These are phyloP conservation scores for Ceriops decandra DNA, from an alignment of 345 rosid genomes.

Conservation along the genomic window DNA sequence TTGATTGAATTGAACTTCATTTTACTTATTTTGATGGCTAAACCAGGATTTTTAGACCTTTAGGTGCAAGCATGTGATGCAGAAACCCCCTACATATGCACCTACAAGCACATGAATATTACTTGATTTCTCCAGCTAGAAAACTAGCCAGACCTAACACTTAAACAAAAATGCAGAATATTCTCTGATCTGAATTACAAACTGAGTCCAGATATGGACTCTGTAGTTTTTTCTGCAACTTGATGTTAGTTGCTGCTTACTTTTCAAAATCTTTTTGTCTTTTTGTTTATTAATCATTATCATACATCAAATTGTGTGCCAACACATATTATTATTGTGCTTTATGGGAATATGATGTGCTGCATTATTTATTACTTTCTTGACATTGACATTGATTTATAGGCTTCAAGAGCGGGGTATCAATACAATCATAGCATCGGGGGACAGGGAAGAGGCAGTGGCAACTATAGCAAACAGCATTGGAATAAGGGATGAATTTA, in stretches of 20 bases:
- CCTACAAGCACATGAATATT: no score
- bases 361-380: slow-evolving; percentile 11
- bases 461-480: slow-evolving; percentile 68
- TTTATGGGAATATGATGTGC: slow-evolving; percentile 5
- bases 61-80: no score
- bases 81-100: no score
- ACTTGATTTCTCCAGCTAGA: no score
- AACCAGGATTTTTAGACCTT: no score
- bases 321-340: no score
- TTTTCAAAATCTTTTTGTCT: neutral
- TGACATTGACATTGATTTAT: slow-evolving; percentile 17
- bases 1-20: neutral
- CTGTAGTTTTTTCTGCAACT: neutral
- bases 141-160: neutral
- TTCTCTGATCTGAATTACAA: neutral
- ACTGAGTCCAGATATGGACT: neutral
- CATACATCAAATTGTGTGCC: no score
- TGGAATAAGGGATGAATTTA: slow-evolving; percentile 56
- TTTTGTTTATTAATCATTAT: neutral
- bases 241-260: neutral
- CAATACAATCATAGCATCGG: slow-evolving; percentile 77
- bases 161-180: neutral
- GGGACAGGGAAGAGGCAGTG: slow-evolving; percentile 98
- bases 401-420: slow-evolving; percentile 84
- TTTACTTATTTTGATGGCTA: no score